Percentiles rank a stretch among this genome's conserved stretches.
phyloP scores from a whole-genome alignment of 2,329 filamentous ascomycete species.

The Penicillium sp. region DNA sequence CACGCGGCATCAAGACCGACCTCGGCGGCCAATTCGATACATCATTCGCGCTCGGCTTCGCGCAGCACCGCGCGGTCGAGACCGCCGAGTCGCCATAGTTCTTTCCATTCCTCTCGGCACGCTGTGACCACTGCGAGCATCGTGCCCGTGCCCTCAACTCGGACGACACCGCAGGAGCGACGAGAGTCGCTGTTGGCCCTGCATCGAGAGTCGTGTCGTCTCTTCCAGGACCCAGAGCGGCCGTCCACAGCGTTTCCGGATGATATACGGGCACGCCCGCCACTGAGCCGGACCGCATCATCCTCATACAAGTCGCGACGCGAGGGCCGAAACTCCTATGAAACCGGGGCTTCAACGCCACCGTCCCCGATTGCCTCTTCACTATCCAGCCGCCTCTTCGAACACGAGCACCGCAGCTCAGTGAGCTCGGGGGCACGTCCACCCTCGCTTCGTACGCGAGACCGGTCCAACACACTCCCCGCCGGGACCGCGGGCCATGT shows the following conservation, averaged over 20 bases:
- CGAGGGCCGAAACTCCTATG: conserved; percentile 14
- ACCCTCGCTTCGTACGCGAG: conserved; percentile 5
- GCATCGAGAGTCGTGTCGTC: conserved; percentile 42
- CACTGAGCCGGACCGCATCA: conserved; percentile 10
- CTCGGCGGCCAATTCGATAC: conserved; percentile 26
- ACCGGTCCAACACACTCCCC: conserved; percentile 20
- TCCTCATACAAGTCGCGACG: conserved; percentile 8
- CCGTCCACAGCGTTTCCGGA: conserved; percentile 4
- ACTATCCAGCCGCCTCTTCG: conserved; percentile 13
- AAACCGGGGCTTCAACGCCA: conserved; percentile 16
- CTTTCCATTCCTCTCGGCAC: conserved; percentile 30
- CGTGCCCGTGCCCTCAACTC: conserved; percentile 23
- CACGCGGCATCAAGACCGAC: conserved; percentile 32
- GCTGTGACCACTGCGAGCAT: conserved; percentile 24
- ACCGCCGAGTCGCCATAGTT: conserved; percentile 29
- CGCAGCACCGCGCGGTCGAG: conserved; percentile 33
- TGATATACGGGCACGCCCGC: conserved; percentile 3
- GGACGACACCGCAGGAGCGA: conserved; percentile 23
- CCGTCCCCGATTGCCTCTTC: conserved; percentile 20
- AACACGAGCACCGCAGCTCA: conserved; percentile 14
- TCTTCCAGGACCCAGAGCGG: conserved; percentile 33
- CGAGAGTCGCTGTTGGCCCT: conserved; percentile 39
- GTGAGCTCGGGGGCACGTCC: conserved; percentile 11
- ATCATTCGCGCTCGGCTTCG: conserved; percentile 34
- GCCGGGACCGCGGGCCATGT: conserved; percentile 9